phyloP scores from a whole-genome alignment of 768 basidiomycete species.

The Termitomyces sp. region DNA sequence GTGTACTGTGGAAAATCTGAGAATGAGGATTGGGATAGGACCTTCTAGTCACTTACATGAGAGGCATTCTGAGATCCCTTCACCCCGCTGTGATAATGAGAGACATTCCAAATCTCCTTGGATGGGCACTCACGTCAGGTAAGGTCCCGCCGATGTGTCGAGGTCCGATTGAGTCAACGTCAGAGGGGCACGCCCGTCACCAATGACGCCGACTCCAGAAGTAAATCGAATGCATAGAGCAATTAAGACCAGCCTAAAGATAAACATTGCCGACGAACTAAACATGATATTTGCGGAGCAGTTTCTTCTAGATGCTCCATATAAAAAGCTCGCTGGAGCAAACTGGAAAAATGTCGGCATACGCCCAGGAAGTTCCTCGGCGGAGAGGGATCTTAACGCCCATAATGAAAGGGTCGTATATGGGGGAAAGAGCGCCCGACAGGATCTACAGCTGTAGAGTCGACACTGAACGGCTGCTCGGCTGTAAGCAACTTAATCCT shows the following conservation, averaged over 20 bases:
- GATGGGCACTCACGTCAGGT: slow-evolving; percentile 42
- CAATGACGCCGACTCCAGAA: slow-evolving; percentile 31
- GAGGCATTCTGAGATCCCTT: slow-evolving; percentile 51
- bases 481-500: background rate
- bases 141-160: slow-evolving; percentile 46
- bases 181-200: slow-evolving; percentile 51
- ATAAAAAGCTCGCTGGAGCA: background rate
- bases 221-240: background rate
- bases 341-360: slow-evolving; percentile 1
- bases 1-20: slow-evolving; percentile 34
- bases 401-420: background rate
- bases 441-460: background rate
- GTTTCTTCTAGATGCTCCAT: background rate
- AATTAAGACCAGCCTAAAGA: background rate
- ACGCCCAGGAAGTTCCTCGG: slow-evolving; percentile 1
- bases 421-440: background rate
- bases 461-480: background rate
- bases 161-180: slow-evolving; percentile 39
- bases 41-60: slow-evolving; percentile 30
- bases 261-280: background rate
- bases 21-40: background rate
- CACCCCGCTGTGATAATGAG: slow-evolving; percentile 39
- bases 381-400: background rate
- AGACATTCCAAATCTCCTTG: background rate
- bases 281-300: slow-evolving; percentile 1